Base-by-base conservation (phyloP, 495 filamentous ascomycete species). In the Talaromyces ruber region DNA sequence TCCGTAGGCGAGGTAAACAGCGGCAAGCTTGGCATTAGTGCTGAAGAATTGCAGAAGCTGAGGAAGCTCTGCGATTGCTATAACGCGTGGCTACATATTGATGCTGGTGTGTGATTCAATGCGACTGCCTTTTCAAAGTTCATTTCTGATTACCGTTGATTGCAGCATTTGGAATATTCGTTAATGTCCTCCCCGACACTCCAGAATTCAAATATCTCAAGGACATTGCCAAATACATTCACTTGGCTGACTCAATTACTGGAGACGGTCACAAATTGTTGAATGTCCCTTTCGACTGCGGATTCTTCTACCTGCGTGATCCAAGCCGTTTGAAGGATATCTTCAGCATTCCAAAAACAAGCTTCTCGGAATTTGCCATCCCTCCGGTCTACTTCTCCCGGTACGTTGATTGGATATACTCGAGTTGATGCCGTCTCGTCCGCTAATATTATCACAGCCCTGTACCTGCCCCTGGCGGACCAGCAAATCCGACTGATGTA, bases 261-360 rank as follows among this genome's bases (percentile, higher is more conserved):
- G 84, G 84, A 1, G 90, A 93, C 64, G 86, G 79, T 1, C 90
- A 93, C 69, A 92, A 93, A 68, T 72, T 92, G 6, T 74, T 93
- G 18, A 93, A 93, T 64, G 88, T 91, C 79, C 89, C 89, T 3
- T 93, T 92, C 63, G 89, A 93, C 70, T 88, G 80, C 64, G 90
- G 90, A 32, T 86, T 92, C 70, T 91, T 91, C 78, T 78, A 90
- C 51, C 51, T 53, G 51, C 51, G 51, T 53, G 51, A 53, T n/a
- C 21, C 51, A 53, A 53, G 51, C 51, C 51, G 51, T 53, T 21
- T 53, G 24, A 53, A 53, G 51, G 51, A 53, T 12, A 53, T 53
- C 51, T 53, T 53, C 51, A 26, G 51, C 51, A 53, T 53, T 53
- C 51, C 51, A 4, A 53, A 53, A 53, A 53, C 51, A 12, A 53